phyloP scores from a whole-genome alignment of 768 basidiomycete species.

The Boletus insuetus region DNA sequence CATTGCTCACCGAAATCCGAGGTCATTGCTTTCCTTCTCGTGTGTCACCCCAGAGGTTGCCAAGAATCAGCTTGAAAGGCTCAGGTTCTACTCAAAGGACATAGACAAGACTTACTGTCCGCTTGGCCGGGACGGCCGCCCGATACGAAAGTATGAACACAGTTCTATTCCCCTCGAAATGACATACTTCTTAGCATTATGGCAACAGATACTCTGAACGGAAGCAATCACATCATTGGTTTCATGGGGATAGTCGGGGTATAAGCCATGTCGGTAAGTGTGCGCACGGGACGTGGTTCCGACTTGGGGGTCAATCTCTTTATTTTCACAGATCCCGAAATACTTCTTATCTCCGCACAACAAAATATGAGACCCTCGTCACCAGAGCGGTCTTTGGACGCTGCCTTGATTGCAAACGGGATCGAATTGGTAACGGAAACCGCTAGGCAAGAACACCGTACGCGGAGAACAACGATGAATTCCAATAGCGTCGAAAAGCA shows the following conservation, averaged over 20 bases:
- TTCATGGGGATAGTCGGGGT: constrained; percentile 53
- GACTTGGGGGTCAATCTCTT: constrained; percentile 4
- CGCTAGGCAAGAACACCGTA: constrained; percentile 38
- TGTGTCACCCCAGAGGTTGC: constrained; percentile 53
- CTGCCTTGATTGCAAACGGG: constrained; percentile 31
- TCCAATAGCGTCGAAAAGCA: constrained; percentile 45
- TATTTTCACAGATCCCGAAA: constrained; percentile 19
- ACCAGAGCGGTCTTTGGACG: constrained; percentile 25
- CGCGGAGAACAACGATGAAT: constrained; percentile 39
- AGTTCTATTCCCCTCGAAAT: not conserved
- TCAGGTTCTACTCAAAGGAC: constrained; percentile 46
- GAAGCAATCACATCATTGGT: constrained; percentile 55
- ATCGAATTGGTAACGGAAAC: constrained; percentile 40
- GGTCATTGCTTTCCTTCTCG: constrained; percentile 67
- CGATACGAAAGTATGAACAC: constrained; percentile 54
- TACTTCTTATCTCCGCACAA: constrained; percentile 22
- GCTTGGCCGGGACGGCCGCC: constrained; percentile 53
- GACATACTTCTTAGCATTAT: not conserved
- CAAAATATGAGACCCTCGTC: constrained; percentile 16
- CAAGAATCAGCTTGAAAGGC: constrained; percentile 48
- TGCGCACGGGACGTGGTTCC: not conserved
- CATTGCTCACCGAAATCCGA: constrained; percentile 50
- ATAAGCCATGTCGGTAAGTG: constrained; percentile 53
- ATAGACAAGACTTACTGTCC: constrained; percentile 52
- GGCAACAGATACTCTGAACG: constrained; percentile 56